Conservation (phyloP, 306 rosid species). For the Acmispon strigosus region DNA sequence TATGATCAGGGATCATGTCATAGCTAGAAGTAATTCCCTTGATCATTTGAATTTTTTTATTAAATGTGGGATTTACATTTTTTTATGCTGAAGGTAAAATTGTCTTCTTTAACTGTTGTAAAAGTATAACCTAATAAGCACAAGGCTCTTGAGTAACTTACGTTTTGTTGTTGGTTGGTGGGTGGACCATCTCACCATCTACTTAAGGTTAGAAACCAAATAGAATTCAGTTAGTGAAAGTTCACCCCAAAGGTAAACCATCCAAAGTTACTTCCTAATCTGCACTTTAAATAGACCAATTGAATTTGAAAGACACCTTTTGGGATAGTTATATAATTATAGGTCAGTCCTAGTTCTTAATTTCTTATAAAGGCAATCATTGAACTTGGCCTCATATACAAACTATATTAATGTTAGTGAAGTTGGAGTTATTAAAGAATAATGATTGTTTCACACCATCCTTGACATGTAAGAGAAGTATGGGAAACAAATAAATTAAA, state of each 20-base stretch:
- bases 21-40: not conserved
- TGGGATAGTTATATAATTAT: not conserved
- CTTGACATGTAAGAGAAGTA: too few species aligned
- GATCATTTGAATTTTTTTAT: not conserved
- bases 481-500: too few species aligned
- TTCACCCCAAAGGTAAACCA: conserved; percentile 22
- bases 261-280: conserved; percentile 29
- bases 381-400: conserved; percentile 42
- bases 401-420: conserved; percentile 1
- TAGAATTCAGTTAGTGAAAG: conserved; percentile 16
- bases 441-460: too few species aligned
- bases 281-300: conserved; percentile 40
- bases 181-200: conserved; percentile 12
- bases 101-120: not conserved
- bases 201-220: not conserved
- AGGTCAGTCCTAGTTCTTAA: conserved; percentile 14
- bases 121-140: not conserved
- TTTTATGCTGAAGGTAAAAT: not conserved
- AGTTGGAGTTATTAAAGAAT: not conserved
- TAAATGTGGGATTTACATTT: not conserved
- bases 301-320: conserved; percentile 5
- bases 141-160: not conserved
- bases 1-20: not conserved
- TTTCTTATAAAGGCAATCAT: conserved; percentile 34
- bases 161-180: not conserved